These are phyloP conservation scores for Pelargonium australe DNA, from an alignment of 441 rosid genomes.

Conservation along the genomic window DNA sequence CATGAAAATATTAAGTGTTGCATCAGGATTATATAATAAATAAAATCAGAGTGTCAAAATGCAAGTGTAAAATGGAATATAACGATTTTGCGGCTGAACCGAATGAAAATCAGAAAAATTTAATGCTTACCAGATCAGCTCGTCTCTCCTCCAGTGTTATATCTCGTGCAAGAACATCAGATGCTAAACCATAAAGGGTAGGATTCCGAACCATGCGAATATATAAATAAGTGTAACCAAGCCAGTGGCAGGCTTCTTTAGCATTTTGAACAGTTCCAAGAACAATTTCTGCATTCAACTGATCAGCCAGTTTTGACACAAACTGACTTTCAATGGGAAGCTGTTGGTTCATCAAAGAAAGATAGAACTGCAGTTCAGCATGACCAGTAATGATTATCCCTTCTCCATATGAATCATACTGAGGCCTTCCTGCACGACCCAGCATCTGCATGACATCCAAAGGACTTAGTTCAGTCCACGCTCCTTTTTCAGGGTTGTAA, in stretches of 20 bases:
- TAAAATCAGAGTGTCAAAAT: no score
- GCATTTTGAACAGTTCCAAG: constrained; percentile 96
- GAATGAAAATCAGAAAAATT: constrained; percentile 57
- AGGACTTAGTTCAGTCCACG: constrained; percentile 92
- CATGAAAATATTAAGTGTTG: no score
- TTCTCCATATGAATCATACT: constrained; percentile 76
- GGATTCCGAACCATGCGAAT: constrained; percentile 86
- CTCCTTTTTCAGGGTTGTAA: constrained; percentile 92
- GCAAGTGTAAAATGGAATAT: no score
- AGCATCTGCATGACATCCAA: constrained; percentile 98
- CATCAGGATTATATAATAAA: no score
- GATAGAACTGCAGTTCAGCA: constrained; percentile 77
- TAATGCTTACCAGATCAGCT: constrained; percentile 75
- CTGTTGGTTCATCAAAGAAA: constrained; percentile 93
- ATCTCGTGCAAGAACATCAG: constrained; percentile 42
- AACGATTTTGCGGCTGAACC: constrained; percentile 24
- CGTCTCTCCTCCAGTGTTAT: constrained; percentile 94
- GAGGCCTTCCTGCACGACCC: constrained; percentile 98
- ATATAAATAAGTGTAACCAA: constrained; percentile 79
- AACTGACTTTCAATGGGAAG: constrained; percentile 97
- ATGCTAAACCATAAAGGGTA: constrained; percentile 71
- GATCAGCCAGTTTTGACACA: constrained; percentile 87
- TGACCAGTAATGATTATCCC: constrained; percentile 93
- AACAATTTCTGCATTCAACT: constrained; percentile 94
- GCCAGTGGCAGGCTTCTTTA: constrained; percentile 94